Evolutionary conservation across 2,329 filamentous ascomycete species (phyloP).

Genomic region (Metarhizium robertsii): DNA sequence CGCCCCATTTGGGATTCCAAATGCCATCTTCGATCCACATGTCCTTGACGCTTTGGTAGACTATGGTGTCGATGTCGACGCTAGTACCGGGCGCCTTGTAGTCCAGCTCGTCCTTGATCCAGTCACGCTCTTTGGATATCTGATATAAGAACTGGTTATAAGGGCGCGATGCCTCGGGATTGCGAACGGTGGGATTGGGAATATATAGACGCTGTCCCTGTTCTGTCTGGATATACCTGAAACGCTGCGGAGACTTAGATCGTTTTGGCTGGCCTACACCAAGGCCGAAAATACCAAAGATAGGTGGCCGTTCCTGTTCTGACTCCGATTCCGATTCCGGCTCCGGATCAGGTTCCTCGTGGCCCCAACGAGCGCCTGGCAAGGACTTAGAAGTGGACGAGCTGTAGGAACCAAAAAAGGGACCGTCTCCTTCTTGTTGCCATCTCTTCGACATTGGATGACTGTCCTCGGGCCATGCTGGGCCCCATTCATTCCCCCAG

Average conservation of each 20-base stretch:
- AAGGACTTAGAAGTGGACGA: neutral
- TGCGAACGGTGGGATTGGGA: neutral
- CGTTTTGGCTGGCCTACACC: no score
- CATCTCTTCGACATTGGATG: no score
- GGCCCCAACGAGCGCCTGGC: no score
- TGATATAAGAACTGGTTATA: neutral
- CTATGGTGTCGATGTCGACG: neutral
- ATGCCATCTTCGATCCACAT: constrained; percentile 6
- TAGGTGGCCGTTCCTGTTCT: no score
- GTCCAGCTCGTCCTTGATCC: neutral
- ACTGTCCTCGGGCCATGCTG: neutral
- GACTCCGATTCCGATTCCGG: no score
- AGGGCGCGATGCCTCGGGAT: neutral
- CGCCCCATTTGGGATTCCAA: constrained; percentile 6
- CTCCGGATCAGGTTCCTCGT: no score
- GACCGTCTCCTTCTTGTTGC: no score
- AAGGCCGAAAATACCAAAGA: no score
- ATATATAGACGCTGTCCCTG: neutral
- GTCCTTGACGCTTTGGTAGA: constrained; percentile 7
- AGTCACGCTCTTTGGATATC: neutral
- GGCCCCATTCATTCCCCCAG: constrained; percentile 7
- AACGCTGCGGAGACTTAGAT: neutral
- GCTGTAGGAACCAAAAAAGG: no score
- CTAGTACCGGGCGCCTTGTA: neutral
- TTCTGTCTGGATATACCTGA: neutral